Percentiles rank a stretch among this genome's conserved stretches.
Conservation (phyloP, 352 stramenopile species). For the Pythium grandisporangium region DNA sequence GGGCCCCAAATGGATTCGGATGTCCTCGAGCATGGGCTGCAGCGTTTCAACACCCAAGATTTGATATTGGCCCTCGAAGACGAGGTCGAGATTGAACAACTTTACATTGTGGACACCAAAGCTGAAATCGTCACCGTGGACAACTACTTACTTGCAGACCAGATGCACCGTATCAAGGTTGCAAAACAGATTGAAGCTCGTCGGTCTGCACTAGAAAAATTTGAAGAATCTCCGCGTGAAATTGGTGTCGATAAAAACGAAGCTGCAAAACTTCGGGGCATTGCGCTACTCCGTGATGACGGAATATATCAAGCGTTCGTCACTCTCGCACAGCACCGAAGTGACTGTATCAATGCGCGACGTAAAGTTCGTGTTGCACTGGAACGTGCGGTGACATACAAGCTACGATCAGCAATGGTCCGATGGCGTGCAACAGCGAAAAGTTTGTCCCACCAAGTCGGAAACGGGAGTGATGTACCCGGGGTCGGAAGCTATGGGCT, state of each 20-base stretch:
- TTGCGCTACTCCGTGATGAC: slow-evolving; percentile 31
- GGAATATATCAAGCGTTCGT: slow-evolving; percentile 36
- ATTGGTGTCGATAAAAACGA: slow-evolving; percentile 5
- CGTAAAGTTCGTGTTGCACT: slow-evolving; percentile 30
- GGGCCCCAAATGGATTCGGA: slow-evolving; percentile 75
- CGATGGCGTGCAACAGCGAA: slow-evolving; percentile 22
- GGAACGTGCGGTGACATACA: slow-evolving; percentile 15
- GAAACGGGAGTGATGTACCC: slow-evolving; percentile 3
- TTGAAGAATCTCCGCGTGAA: slow-evolving; percentile 32
- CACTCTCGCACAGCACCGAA: slow-evolving; percentile 34
- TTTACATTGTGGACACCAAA: slow-evolving; percentile 81
- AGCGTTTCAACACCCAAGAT: slow-evolving; percentile 74
- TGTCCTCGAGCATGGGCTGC: slow-evolving; percentile 55
- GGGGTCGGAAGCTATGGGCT: slow-evolving; percentile 40
- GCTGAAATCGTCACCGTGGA: slow-evolving; percentile 59
- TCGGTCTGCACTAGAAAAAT: slow-evolving; percentile 25
- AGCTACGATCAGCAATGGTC: slow-evolving; percentile 13
- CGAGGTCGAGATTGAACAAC: slow-evolving; percentile 76
- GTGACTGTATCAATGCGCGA: slow-evolving; percentile 17
- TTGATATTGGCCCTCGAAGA: slow-evolving; percentile 64
- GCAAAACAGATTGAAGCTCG: slow-evolving; percentile 26
- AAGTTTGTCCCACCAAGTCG: slow-evolving; percentile 5
- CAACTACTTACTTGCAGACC: slow-evolving; percentile 58
- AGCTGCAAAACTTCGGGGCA: slow-evolving; percentile 2
- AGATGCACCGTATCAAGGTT: slow-evolving; percentile 24